phyloP scores from a whole-genome alignment of 192 early-diverging fungal species.

The Coemansia sp. region DNA sequence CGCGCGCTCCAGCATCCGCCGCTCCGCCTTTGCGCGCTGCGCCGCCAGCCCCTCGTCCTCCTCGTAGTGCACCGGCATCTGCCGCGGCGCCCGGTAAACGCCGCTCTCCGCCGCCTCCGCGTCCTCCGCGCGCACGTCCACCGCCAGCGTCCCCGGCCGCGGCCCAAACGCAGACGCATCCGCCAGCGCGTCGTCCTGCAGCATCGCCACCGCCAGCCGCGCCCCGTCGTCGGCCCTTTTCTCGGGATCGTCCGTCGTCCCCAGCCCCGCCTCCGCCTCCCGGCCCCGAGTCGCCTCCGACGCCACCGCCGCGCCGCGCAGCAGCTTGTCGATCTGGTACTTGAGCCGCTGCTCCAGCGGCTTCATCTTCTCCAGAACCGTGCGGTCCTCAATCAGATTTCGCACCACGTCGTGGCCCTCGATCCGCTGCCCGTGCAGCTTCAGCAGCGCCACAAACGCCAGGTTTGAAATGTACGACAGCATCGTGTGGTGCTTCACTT shows the following conservation, averaged over 20 bases:
- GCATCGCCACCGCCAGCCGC: slow-evolving; percentile 51
- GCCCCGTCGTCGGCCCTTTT: slow-evolving; percentile 11
- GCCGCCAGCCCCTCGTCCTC: slow-evolving; percentile 57
- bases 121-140: slow-evolving; percentile 45
- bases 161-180: slow-evolving; percentile 93
- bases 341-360: slow-evolving; percentile 92
- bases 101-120: slow-evolving; percentile 39
- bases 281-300: not conserved
- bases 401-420: slow-evolving; percentile 61
- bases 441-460: slow-evolving; percentile 69
- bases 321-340: slow-evolving; percentile 96
- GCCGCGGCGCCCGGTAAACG: slow-evolving; percentile 83
- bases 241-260: slow-evolving; percentile 32
- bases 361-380: slow-evolving; percentile 89
- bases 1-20: slow-evolving; percentile 64
- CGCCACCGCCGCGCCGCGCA: slow-evolving; percentile 60
- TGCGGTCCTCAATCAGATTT: slow-evolving; percentile 73
- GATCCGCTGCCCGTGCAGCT: slow-evolving; percentile 70
- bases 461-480: slow-evolving; percentile 85
- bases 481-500: slow-evolving; percentile 85
- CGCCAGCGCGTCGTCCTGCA: slow-evolving; percentile 39
- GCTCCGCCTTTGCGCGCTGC: slow-evolving; percentile 63
- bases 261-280: slow-evolving; percentile 2
- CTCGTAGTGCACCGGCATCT: slow-evolving; percentile 84
- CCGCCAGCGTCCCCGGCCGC: slow-evolving; percentile 67